These are phyloP conservation scores for Lactarius sanguifluus DNA, from an alignment of 768 basidiomycete genomes.

Conservation along the genomic window DNA sequence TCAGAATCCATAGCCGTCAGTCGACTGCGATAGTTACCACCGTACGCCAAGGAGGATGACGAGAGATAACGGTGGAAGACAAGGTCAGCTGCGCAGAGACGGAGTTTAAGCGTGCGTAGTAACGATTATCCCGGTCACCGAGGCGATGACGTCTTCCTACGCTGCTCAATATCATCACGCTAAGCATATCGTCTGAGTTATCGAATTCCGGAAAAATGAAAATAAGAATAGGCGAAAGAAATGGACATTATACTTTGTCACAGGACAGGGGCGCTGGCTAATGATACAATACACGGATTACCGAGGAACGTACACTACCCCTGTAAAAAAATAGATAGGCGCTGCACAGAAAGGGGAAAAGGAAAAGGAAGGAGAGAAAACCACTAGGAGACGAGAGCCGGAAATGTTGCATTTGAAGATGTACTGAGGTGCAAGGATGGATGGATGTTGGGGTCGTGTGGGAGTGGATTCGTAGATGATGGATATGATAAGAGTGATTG, in stretches of 20 bases:
- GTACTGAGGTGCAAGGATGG: constrained; percentile 10
- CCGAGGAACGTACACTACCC: constrained; percentile 26
- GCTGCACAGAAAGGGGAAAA: constrained; percentile 13
- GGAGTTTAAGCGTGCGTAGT: neutral
- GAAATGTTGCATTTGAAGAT: constrained; percentile 5
- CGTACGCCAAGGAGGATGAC: neutral
- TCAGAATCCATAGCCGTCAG: neutral
- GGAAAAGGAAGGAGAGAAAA: neutral
- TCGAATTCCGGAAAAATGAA: neutral
- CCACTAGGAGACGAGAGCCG: neutral
- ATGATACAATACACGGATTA: constrained; percentile 29
- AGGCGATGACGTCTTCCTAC: neutral
- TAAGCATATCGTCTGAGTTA: neutral
- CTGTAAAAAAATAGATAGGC: constrained; percentile 25
- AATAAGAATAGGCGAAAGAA: constrained; percentile 10
- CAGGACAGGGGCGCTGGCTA: constrained; percentile 22
- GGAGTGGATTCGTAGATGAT: constrained; percentile 11
- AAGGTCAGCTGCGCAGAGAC: neutral
- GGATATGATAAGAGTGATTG: constrained; percentile 15
- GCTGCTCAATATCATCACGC: neutral
- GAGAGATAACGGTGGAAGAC: neutral
- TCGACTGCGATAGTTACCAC: neutral
- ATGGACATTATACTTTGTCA: constrained; percentile 26
- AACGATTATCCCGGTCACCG: neutral
- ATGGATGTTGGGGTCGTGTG: constrained; percentile 3